Percentiles rank a stretch among this genome's conserved stretches.
phyloP scores from a whole-genome alignment of 352 stramenopile species.

The Globisporangium ultimum region DNA sequence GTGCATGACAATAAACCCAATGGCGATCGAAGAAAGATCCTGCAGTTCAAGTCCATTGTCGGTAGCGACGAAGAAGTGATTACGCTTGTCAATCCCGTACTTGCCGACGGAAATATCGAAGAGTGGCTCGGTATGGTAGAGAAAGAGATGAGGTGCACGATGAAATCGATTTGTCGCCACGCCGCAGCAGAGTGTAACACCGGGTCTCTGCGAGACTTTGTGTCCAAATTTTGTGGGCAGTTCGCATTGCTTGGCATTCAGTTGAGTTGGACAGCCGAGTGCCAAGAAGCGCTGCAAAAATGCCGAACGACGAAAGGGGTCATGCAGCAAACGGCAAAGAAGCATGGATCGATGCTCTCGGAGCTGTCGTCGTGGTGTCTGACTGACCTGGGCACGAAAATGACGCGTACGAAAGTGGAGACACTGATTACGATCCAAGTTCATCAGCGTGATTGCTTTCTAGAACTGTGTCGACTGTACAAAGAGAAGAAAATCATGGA shows the following conservation, averaged over 20 bases:
- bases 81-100: slow-evolving; percentile 42
- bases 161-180: slow-evolving; percentile 64
- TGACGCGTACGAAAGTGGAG: slow-evolving; percentile 92
- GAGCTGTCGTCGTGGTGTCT: slow-evolving; percentile 91
- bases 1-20: slow-evolving; percentile 46
- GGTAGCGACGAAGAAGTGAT: slow-evolving; percentile 78
- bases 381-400: slow-evolving; percentile 85
- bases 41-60: slow-evolving; percentile 71
- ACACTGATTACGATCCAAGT: slow-evolving; percentile 94
- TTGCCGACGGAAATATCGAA: slow-evolving; percentile 79
- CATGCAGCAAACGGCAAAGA: slow-evolving; percentile 83
- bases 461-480: slow-evolving; percentile 62
- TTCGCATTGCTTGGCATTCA: slow-evolving; percentile 78
- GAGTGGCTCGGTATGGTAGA: slow-evolving; percentile 76
- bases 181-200: slow-evolving; percentile 48
- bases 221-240: slow-evolving; percentile 67
- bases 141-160: slow-evolving; percentile 62
- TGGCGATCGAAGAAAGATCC: slow-evolving; percentile 54
- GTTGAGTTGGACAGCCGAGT: slow-evolving; percentile 73
- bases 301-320: slow-evolving; percentile 82
- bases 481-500: slow-evolving; percentile 80
- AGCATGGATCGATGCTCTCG: slow-evolving; percentile 72
- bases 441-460: slow-evolving; percentile 81
- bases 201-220: slow-evolving; percentile 58
- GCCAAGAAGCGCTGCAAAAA: slow-evolving; percentile 67